A percentile compares a stretch with the other conserved stretches of the same genome.
Evolutionary conservation across 352 stramenopile genomes (phyloP).

Genomic region (Aphanomyces euteiches): DNA sequence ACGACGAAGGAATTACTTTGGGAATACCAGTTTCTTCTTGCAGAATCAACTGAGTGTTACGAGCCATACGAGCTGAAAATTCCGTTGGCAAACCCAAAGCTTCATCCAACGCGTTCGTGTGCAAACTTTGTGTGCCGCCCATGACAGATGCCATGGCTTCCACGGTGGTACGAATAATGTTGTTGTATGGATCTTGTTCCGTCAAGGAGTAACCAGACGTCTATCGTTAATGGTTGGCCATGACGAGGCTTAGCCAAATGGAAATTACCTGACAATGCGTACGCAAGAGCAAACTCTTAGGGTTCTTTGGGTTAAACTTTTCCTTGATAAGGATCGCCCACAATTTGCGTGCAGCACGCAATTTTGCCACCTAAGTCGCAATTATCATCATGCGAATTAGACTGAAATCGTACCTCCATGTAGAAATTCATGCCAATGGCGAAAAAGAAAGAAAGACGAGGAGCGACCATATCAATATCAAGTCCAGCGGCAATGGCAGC

Average conservation of each 20-base stretch:
- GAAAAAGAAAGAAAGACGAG: conserved; percentile 97
- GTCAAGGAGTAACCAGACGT: conserved; percentile 95
- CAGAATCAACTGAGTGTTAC: conserved; percentile 98
- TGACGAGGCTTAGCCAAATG: neutral
- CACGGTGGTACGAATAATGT: conserved; percentile 96
- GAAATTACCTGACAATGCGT: conserved; percentile 90
- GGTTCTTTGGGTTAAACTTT: conserved; percentile 92
- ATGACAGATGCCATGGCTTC: conserved; percentile 86
- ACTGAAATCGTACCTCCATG: conserved; percentile 63
- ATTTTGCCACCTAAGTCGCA: conserved; percentile 84
- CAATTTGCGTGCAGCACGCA: conserved; percentile 89
- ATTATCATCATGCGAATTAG: conserved; percentile 8
- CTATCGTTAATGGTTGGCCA: conserved; percentile 18
- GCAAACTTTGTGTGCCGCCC: conserved; percentile 95
- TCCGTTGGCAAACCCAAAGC: conserved; percentile 94
- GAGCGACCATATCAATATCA: conserved; percentile 91
- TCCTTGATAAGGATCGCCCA: conserved; percentile 94
- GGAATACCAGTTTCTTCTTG: conserved; percentile 95
- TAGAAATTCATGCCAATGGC: conserved; percentile 98
- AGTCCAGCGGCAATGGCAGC: conserved; percentile 90
- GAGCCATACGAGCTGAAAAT: conserved; percentile 93
- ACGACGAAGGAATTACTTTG: conserved; percentile 47
- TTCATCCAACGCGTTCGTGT: conserved; percentile 98
- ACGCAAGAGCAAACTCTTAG: conserved; percentile 90
- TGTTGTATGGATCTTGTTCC: conserved; percentile 98